Base-by-base conservation (phyloP, 1,284 basidiomycete species). In the Melampsora americana region DNA sequence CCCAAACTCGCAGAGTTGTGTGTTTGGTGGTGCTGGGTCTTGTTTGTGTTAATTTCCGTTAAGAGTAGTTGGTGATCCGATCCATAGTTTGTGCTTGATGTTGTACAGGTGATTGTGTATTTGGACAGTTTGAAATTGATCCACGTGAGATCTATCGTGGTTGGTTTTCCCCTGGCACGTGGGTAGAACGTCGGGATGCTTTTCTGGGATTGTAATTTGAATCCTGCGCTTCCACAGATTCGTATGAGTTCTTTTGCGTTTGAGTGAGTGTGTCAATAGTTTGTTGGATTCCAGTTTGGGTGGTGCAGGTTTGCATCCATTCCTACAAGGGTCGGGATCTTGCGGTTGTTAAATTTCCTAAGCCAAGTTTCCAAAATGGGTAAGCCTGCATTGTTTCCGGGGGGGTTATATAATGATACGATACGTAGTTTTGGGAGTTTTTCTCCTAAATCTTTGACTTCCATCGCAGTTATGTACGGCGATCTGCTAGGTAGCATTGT, bases 101-200 rank as follows among this genome's bases (percentile, higher is more conserved):
- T 53, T 20, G 23, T 26, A 16, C 50, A 20, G 3, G 5, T 5
- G 16, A 53, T 16, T 26, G 23, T 53, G 23, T 18, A 12, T 53
- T 53, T 53, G 50, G 50, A 20, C 4, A 26, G 18, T 62, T 23
- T 18, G 60, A 16, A 35, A 9, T 62, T 62, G 23, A 62, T 18
- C 60, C 60, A 62, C 18, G 60, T 62, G 26, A 62, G 30, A 18
- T 62, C 60, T 23, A 62, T 62, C 6, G 60, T 62, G 5, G 60
- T 62, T 32, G 16, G 26, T 18, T 32, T 32, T 9, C 60, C 60
- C 23, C 28, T 23, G 7, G 14, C 28, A 3, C 50, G 50, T 23
- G 60, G 60, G 18, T 26, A 35, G 23, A 28, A 62, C 5, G 60
- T 62, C 6, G 60, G 26, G 16, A 26, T 28, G 60, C 23, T 23